A percentile compares a stretch with the other conserved stretches of the same genome.
These are phyloP conservation scores for Helichrysum umbraculigerum DNA, from an alignment of 129 eudicot species.

Conservation along the genomic window DNA sequence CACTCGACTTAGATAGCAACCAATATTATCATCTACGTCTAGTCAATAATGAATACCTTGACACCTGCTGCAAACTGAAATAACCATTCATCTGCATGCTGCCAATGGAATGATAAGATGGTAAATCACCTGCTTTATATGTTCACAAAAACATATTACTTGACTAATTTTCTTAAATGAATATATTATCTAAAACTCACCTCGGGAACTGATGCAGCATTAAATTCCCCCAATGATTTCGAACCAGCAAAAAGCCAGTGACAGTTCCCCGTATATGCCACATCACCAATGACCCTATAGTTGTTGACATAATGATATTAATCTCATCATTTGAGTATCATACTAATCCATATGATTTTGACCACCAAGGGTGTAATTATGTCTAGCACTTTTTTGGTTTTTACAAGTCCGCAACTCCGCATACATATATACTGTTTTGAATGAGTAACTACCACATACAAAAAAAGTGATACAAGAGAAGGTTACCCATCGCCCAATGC, in stretches of 20 bases:
- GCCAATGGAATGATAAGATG: conserved; percentile 29
- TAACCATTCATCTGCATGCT: conserved; percentile 75
- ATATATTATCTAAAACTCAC: conserved; percentile 38
- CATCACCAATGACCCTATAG: conserved; percentile 74
- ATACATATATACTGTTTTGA: background rate
- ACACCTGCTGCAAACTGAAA: conserved; percentile 80
- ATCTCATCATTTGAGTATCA: background rate
- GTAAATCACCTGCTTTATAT: conserved; percentile 23
- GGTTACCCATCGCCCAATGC: conserved; percentile 75
- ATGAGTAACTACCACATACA: background rate
- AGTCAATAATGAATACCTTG: conserved; percentile 56
- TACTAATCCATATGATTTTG: background rate
- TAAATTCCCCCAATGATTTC: conserved; percentile 32
- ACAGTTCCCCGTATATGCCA: conserved; percentile 54
- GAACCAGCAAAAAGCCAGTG: conserved; percentile 60
- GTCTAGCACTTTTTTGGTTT: background rate
- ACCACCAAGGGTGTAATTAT: background rate
- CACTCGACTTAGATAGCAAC: background rate
- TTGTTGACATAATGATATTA: conserved; percentile 9
- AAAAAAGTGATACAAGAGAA: conserved; percentile 13
- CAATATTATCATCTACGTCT: conserved; percentile 10
- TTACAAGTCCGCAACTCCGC: background rate
- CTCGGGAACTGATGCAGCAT: conserved; percentile 46
- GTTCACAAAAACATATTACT: conserved; percentile 14
- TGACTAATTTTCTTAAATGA: background rate